Evolutionary conservation across 148 eudicot genomes (phyloP), one percentile per base, ranked within the genome.

Genomic region (Hydrangea macrophylla): DNA sequence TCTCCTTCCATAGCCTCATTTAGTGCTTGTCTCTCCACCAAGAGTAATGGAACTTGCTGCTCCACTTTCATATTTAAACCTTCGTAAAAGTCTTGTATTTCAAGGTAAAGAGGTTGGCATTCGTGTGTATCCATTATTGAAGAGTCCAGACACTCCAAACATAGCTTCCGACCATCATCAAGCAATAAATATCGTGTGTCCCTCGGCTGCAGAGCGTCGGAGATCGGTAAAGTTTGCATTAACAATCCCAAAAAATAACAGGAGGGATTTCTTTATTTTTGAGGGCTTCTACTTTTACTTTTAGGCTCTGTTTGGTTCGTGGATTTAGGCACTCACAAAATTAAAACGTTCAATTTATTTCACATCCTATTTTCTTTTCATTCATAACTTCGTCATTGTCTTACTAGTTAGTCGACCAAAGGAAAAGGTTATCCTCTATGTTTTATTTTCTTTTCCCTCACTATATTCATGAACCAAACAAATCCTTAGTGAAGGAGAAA

Each of bases 1-100:
- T 94, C 99, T 62, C 99, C 99, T 78, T 91, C 99, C 97, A 94
- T 88, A 77, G 99, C 99, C 82, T 91, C 99, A 59, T 94, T 94
- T 22, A 94, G 80, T 33, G 99, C 99, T 76, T 87, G 96, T 73
- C 99, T 91, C 86, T 94, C 99, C 13, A 94, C 99, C 72, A 94
- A 80, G 42, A 94, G 93, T 27, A 94, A 65, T 0, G 99, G 99
- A 65, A 94, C 73, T 73, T 91, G 93, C 76, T 94, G 99, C 75
- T 85, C 87, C 60, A 94, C 88, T 80, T 84, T 94, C 99, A 94
- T 94, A 65, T 82, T 81, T 55, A 94, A 73, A 33, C 99, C 99
- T 84, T 91, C 99, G 37, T 88, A 94, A 79, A 94, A 94, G 8
- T 91, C 97, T 80, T 85, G 88, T 54, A 94, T 91, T 74, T 94